A percentile compares a stretch with the other conserved stretches of the same genome.
These are phyloP conservation scores for Lepidium sativum DNA, from an alignment of 345 rosid species.

Conservation along the genomic window DNA sequence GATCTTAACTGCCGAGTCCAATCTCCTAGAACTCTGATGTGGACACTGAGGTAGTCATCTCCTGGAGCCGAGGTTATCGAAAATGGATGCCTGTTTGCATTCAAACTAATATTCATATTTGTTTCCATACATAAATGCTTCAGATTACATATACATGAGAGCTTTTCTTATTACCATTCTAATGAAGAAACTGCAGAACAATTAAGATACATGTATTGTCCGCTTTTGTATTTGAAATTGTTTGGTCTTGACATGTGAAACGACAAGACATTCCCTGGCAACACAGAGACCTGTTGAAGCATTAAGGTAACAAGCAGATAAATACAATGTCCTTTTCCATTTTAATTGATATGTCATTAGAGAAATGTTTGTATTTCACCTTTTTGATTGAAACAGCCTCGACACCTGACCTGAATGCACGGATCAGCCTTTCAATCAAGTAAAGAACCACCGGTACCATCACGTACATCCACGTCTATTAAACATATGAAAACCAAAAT, in stretches of 20 bases:
- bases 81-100: conserved; percentile 69
- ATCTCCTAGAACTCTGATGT: conserved; percentile 66
- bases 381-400: conserved; percentile 52
- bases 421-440: conserved; percentile 46
- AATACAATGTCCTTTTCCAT: background rate
- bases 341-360: background rate
- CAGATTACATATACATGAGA: background rate
- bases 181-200: conserved; percentile 73
- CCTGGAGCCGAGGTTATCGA: conserved; percentile 81
- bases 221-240: conserved; percentile 69
- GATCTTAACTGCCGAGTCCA: conserved; percentile 62
- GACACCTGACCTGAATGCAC: conserved; percentile 62
- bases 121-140: background rate
- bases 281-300: conserved; percentile 53
- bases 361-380: conserved; percentile 26
- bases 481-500: conserved; percentile 1
- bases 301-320: background rate
- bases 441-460: conserved; percentile 55
- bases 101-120: background rate
- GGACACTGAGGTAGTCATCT: conserved; percentile 68
- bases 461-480: conserved; percentile 83
- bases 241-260: conserved; percentile 69
- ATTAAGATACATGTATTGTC: conserved; percentile 73
- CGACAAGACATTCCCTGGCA: conserved; percentile 69
- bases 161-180: conserved; percentile 46